Evolutionary conservation across 1,139 yeast species (phyloP), one percentile per base, ranked within the genome.

Genomic region (Geotrichum klebahnii): DNA sequence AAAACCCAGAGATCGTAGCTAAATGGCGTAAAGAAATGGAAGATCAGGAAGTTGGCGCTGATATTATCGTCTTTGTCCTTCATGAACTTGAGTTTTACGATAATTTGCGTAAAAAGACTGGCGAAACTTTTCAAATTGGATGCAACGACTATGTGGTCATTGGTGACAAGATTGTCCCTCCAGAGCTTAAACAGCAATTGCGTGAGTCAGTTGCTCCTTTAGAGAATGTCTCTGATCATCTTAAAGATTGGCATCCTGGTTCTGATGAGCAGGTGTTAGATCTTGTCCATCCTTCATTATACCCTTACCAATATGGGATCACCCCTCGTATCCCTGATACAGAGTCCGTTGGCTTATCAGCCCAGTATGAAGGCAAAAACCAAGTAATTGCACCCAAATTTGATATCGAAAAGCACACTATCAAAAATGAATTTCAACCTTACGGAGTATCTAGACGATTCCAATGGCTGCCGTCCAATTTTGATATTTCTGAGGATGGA

Each of bases 141-240:
- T 36, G 47, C 2, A 31, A 37, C 19, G 55, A 52, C 2, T 45
- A 50, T 16, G 42, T 57, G 2, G 33, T 46, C 9, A 41, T 26
- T 37, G 59, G 54, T 3, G 58, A 55, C 34, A 50, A 49, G 2
- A 33, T 55, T 10, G 52, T 56, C 4, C 41, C 58, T 6, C 34
- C 35, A 0, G 56, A 50, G 26, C 44, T 55, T 19, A 57, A 57
- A 43, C 46, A 48, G 39, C 22, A 48, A 14, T 26, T 53, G 35
- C 16, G 43, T 37, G 42, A 47, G 12, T 48, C 44, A 22, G 54
- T 43, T 1, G 23, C 40, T 5, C 36, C 32, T 2, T 32, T 52
- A 8, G 96, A 88, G 65, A 94, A 92, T 52, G 77, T 79, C 61
- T 73, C 71, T 33, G 60, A 55, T 8, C 55, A 55, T 29, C 49